Percentiles rank a stretch among this genome's conserved stretches.
These are phyloP conservation scores for Candida cerambycidarum DNA, from an alignment of 805 yeast species.

Conservation along the genomic window DNA sequence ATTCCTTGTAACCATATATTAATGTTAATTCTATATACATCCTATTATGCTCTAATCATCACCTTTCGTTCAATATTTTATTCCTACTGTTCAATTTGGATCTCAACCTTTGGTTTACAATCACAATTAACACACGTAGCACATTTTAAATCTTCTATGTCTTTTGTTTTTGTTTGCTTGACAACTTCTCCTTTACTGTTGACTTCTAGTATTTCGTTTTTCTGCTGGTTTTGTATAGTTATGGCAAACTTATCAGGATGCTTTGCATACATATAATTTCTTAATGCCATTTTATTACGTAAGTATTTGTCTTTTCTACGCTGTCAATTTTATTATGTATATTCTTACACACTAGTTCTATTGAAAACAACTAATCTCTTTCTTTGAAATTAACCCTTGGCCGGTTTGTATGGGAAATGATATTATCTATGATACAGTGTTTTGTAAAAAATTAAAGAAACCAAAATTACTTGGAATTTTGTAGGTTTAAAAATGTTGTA, in stretches of 20 bases:
- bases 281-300: slow-evolving; percentile 32
- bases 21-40: neutral
- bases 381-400: too few species aligned
- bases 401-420: too few species aligned
- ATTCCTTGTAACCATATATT: neutral
- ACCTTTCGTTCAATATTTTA: too few species aligned
- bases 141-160: slow-evolving; percentile 25
- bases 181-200: neutral
- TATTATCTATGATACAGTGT: too few species aligned
- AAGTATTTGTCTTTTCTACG: neutral
- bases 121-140: slow-evolving; percentile 32
- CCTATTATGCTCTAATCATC: neutral
- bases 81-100: slow-evolving; percentile 10
- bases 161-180: slow-evolving; percentile 6
- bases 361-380: too few species aligned
- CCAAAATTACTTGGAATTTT: neutral
- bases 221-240: slow-evolving; percentile 9
- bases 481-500: slow-evolving; percentile 1
- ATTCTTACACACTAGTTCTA: too few species aligned
- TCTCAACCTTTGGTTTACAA: slow-evolving; percentile 16
- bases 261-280: slow-evolving; percentile 42
- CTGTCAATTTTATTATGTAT: too few species aligned
- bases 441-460: neutral
- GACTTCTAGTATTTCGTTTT: slow-evolving; percentile 2
- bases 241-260: slow-evolving; percentile 24